Percentiles rank a stretch among this genome's conserved stretches.
These are phyloP conservation scores for Macrolepiota dolichaula DNA, from an alignment of 768 basidiomycete genomes.

Conservation along the genomic window DNA sequence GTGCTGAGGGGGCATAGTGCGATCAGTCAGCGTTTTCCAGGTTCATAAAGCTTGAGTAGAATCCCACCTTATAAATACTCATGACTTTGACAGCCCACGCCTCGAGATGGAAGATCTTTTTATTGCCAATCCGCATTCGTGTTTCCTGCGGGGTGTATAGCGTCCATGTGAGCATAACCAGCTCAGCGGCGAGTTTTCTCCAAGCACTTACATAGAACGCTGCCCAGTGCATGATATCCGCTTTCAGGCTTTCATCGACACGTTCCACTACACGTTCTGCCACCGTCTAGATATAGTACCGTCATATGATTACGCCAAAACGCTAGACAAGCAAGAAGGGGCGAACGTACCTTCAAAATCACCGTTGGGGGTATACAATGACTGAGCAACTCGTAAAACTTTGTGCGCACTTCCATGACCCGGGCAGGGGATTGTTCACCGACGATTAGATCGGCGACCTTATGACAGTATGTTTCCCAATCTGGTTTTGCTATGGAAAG, in stretches of 20 bases:
- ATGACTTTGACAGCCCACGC: conserved; percentile 97
- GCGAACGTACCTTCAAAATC: conserved; percentile 72
- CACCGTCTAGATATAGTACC: conserved; percentile 60
- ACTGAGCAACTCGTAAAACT: conserved; percentile 91
- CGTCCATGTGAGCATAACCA: background rate
- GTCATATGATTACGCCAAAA: background rate
- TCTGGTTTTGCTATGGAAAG: conserved; percentile 94
- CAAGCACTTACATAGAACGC: conserved; percentile 80
- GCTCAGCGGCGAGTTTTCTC: background rate
- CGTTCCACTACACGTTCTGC: conserved; percentile 83
- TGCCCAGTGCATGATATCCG: conserved; percentile 97
- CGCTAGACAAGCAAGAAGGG: background rate
- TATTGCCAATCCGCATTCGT: conserved; percentile 86
- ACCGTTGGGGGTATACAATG: conserved; percentile 96
- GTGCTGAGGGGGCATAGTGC: conserved; percentile 38
- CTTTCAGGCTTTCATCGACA: conserved; percentile 87
- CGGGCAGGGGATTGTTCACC: conserved; percentile 85
- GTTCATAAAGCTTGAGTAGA: background rate
- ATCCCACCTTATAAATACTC: conserved; percentile 77
- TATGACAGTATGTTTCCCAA: conserved; percentile 96
- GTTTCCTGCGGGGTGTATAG: conserved; percentile 61
- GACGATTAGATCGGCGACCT: conserved; percentile 87
- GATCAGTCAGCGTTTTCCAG: conserved; percentile 2
- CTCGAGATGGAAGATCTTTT: conserved; percentile 94
- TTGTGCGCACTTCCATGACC: conserved; percentile 89